These are phyloP conservation scores for Casuarina equisetifolia DNA, from an alignment of 306 rosid species.

Conservation along the genomic window DNA sequence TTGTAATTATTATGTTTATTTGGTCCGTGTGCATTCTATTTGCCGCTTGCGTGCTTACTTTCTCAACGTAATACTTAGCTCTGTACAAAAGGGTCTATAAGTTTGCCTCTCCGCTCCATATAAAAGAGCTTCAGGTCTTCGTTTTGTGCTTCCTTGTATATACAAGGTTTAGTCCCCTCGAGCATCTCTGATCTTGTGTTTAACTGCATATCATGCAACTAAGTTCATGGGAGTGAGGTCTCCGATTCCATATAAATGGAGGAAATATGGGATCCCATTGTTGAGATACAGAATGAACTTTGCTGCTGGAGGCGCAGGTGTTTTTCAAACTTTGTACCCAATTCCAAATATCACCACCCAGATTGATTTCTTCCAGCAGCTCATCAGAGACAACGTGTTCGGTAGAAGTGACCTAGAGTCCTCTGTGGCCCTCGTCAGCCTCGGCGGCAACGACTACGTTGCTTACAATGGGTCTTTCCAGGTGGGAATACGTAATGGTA, in stretches of 20 bases:
- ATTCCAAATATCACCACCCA: conserved; percentile 85
- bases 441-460: conserved; percentile 78
- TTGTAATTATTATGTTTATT: neutral
- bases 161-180: no score
- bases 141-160: no score
- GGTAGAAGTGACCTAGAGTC: conserved; percentile 34
- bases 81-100: no score
- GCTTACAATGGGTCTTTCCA: conserved; percentile 42
- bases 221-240: conserved; percentile 63
- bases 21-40: no score
- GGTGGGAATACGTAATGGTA: conserved; percentile 30
- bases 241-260: conserved; percentile 69
- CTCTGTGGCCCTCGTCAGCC: conserved; percentile 67
- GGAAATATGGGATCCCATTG: conserved; percentile 36
- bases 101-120: no score
- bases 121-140: no score
- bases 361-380: conserved; percentile 49
- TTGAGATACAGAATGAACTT: conserved; percentile 78
- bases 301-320: conserved; percentile 87
- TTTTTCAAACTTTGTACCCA: conserved; percentile 50
- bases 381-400: conserved; percentile 38
- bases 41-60: no score
- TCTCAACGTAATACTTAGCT: no score
- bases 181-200: neutral
- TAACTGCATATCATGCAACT: conserved; percentile 30